A percentile compares a stretch with the other conserved stretches of the same genome.
Evolutionary conservation across 164 flowering plant species (phyloP).

Genomic region (Cinnamomum micranthum): DNA sequence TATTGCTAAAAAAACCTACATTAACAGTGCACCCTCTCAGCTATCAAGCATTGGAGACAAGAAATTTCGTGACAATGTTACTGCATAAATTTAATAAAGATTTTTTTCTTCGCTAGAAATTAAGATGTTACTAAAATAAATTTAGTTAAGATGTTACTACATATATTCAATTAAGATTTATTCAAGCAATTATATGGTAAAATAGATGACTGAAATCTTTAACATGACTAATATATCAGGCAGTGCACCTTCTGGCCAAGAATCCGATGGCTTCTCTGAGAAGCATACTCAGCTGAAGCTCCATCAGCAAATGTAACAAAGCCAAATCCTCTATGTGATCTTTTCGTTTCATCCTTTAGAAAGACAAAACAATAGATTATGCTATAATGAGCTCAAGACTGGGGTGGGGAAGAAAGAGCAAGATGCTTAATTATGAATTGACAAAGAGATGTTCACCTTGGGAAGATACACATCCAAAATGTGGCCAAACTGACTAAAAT

Average conservation of each 20-base stretch:
- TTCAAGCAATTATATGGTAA: not conserved
- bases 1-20: not conserved
- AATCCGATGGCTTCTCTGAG: constrained; percentile 19
- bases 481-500: constrained; percentile 25
- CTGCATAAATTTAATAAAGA: not conserved
- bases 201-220: not conserved
- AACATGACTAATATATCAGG: not conserved
- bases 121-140: not conserved
- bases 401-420: not conserved
- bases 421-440: not conserved
- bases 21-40: not conserved
- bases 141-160: not conserved
- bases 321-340: constrained; percentile 23
- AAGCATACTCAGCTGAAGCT: constrained; percentile 22
- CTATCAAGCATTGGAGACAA: not conserved
- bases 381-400: not conserved
- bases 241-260: constrained; percentile 16
- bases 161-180: not conserved
- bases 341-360: constrained; percentile 16
- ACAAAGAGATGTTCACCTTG: constrained; percentile 12
- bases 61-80: not conserved
- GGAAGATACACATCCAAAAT: constrained; percentile 25
- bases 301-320: constrained; percentile 24
- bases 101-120: not conserved
- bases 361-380: constrained; percentile 4